These are phyloP conservation scores for Candida sanyaensis DNA, from an alignment of 1,139 yeast genomes.

Conservation along the genomic window DNA sequence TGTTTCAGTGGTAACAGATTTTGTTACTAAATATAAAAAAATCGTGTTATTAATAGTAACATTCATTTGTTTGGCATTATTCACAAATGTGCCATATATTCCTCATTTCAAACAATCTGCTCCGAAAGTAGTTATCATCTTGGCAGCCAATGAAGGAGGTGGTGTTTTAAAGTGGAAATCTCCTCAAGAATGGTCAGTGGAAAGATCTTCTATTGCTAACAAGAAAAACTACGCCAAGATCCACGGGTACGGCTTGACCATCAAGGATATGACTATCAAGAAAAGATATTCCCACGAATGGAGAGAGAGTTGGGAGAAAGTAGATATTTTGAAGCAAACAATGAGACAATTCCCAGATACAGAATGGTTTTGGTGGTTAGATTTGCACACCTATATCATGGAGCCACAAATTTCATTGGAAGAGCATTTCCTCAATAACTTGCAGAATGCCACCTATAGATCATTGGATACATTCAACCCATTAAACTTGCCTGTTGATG, in stretches of 20 bases:
- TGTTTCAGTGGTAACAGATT: slow-evolving; percentile 9
- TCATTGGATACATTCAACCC: slow-evolving; percentile 77
- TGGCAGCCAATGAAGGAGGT: slow-evolving; percentile 97
- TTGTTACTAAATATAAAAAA: slow-evolving; percentile 24
- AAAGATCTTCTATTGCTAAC: slow-evolving; percentile 85
- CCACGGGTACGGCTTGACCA: slow-evolving; percentile 87
- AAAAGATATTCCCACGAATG: slow-evolving; percentile 95
- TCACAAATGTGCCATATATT: slow-evolving; percentile 45
- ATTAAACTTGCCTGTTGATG: slow-evolving; percentile 58
- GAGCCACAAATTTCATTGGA: slow-evolving; percentile 87
- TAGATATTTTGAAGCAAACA: slow-evolving; percentile 88
- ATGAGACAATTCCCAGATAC: slow-evolving; percentile 94
- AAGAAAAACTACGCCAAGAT: slow-evolving; percentile 83
- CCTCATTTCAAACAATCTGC: slow-evolving; percentile 41
- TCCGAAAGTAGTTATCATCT: slow-evolving; percentile 79
- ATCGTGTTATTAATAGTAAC: slow-evolving; percentile 30
- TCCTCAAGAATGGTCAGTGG: slow-evolving; percentile 97
- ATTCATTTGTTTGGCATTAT: slow-evolving; percentile 37
- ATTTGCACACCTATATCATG: slow-evolving; percentile 92
- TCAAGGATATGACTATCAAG: slow-evolving; percentile 86
- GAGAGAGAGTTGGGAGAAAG: slow-evolving; percentile 98
- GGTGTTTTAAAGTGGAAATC: slow-evolving; percentile 98
- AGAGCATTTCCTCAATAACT: slow-evolving; percentile 67
- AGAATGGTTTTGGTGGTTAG: slow-evolving; percentile 99
- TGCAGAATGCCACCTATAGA: slow-evolving; percentile 73